Evolutionary conservation across 257 asterid species (phyloP).

Genomic region (Agastache rugosa): DNA sequence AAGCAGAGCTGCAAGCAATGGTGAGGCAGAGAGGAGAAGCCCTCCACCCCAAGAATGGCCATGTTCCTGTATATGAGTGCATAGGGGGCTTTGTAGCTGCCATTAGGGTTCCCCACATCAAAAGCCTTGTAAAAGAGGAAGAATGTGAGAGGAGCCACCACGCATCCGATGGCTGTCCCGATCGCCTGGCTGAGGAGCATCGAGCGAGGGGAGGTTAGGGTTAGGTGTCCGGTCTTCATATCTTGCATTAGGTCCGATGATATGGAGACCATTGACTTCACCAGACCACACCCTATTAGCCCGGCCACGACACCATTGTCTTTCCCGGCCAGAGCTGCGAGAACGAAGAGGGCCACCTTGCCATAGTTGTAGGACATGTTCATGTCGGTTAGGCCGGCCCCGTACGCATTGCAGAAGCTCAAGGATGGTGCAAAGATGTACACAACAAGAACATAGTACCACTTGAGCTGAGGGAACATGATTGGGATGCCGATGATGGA

Average conservation of each 20-base stretch:
- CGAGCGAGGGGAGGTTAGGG: conserved; percentile 73
- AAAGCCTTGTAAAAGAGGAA: conserved; percentile 72
- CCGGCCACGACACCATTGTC: conserved; percentile 81
- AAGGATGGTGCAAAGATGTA: conserved; percentile 68
- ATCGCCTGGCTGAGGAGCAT: conserved; percentile 73
- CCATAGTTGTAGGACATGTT: conserved; percentile 83
- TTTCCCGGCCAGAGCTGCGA: conserved; percentile 56
- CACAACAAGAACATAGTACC: conserved; percentile 64
- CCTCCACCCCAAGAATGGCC: conserved; percentile 78
- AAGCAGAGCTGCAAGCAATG: conserved; percentile 71
- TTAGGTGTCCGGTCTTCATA: conserved; percentile 75
- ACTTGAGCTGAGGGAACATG: conserved; percentile 73
- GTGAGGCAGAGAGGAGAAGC: conserved; percentile 70
- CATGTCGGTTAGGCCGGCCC: conserved; percentile 76
- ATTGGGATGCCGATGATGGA: conserved; percentile 63
- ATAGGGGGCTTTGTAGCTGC: conserved; percentile 74
- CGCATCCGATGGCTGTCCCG: conserved; percentile 75
- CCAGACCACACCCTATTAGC: conserved; percentile 70
- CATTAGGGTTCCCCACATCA: conserved; percentile 59
- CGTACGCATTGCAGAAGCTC: conserved; percentile 82
- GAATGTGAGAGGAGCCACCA: conserved; percentile 74
- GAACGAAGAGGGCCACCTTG: conserved; percentile 72
- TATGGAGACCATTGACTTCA: conserved; percentile 67
- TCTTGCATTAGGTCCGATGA: conserved; percentile 79
- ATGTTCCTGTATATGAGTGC: conserved; percentile 71